Evolutionary conservation across 106 monocot species (phyloP).

Genomic region (Phalaenopsis equestris): DNA sequence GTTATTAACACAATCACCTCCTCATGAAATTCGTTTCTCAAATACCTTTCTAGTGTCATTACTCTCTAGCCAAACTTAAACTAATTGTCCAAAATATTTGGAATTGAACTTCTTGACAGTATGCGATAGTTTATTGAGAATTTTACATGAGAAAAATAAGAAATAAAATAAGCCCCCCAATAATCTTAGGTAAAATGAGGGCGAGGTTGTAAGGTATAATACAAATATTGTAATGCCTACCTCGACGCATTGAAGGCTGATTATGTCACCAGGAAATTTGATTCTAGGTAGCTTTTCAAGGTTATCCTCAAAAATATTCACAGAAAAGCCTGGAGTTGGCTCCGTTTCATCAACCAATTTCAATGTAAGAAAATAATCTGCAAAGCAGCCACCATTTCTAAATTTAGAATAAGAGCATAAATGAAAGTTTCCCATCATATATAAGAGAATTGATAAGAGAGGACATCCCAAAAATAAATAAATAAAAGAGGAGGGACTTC

Average conservation of each 20-base stretch:
- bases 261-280: conserved; percentile 40
- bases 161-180: background rate
- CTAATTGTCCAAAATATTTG: background rate
- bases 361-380: conserved; percentile 44
- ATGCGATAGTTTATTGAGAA: background rate
- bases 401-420: background rate
- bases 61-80: background rate
- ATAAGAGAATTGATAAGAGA: too few relatives aligned
- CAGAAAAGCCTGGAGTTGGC: conserved; percentile 28
- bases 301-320: conserved; percentile 34
- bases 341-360: conserved; percentile 50
- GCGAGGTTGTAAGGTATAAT: background rate
- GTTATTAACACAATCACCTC: too few relatives aligned
- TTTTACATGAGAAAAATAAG: background rate
- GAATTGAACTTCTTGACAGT: background rate
- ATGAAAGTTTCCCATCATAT: too few relatives aligned
- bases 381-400: conserved; percentile 6
- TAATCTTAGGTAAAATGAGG: background rate
- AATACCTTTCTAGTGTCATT: too few relatives aligned
- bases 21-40: too few relatives aligned
- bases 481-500: too few relatives aligned
- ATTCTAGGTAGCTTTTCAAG: conserved; percentile 26
- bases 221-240: conserved; percentile 10
- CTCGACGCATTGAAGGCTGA: conserved; percentile 48
- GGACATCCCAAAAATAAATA: too few relatives aligned